phyloP scores from a whole-genome alignment of 176 grass and related monocot species.

The Metroxylon sagu region DNA sequence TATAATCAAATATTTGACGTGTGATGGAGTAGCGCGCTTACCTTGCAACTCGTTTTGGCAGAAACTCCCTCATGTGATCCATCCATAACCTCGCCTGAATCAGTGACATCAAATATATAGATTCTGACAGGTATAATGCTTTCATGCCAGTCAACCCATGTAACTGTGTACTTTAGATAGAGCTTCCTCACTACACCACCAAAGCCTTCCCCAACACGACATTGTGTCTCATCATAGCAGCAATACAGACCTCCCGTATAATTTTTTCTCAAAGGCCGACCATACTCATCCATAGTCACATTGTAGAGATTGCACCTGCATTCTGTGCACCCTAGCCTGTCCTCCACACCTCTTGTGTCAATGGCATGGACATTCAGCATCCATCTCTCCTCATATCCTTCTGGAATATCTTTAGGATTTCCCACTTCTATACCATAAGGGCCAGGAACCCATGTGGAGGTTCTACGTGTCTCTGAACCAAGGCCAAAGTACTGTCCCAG shows the following conservation, averaged over 20 bases:
- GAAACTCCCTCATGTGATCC: no score
- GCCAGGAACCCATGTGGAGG: conserved; percentile 71
- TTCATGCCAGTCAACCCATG: conserved; percentile 56
- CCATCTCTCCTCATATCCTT: conserved; percentile 72
- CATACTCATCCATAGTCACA: conserved; percentile 50
- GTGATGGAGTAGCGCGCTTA: no score
- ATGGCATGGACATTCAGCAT: conserved; percentile 63
- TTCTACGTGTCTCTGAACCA: conserved; percentile 80
- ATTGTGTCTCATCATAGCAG: conserved; percentile 67
- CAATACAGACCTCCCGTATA: conserved; percentile 59
- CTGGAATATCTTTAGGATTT: conserved; percentile 24
- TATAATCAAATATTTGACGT: no score
- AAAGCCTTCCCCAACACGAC: conserved; percentile 28
- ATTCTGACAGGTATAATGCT: conserved; percentile 55
- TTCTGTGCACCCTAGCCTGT: conserved; percentile 57
- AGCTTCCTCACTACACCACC: conserved; percentile 29
- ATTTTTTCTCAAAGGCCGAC: conserved; percentile 7
- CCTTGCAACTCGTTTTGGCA: no score
- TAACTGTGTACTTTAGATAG: conserved; percentile 63
- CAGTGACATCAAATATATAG: conserved; percentile 68
- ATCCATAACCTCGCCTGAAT: background rate
- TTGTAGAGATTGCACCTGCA: conserved; percentile 81
- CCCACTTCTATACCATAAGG: conserved; percentile 78
- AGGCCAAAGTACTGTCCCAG: conserved; percentile 68
- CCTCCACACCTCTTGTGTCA: conserved; percentile 48